These are phyloP conservation scores for Exserohilum turcica DNA, from an alignment of 2,329 filamentous ascomycete species.

Conservation along the genomic window DNA sequence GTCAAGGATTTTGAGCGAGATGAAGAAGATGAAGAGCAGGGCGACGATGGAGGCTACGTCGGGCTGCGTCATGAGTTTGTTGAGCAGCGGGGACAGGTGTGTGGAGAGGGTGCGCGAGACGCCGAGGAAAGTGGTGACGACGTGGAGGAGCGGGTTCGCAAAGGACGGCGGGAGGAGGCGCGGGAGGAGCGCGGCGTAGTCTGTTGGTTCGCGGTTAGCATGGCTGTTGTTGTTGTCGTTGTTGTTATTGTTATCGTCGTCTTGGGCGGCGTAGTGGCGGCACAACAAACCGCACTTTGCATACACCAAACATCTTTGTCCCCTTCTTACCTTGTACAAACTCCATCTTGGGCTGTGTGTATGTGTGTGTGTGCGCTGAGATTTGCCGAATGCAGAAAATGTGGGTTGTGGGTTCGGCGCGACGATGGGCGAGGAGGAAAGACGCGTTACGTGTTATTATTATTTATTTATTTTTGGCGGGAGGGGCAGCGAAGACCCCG, in stretches of 20 bases:
- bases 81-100: conserved; percentile 39
- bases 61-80: conserved; percentile 40
- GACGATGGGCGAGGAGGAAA: background rate
- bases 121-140: conserved; percentile 36
- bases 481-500: background rate
- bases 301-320: background rate
- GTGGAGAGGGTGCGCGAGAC: conserved; percentile 35
- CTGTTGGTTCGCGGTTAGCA: conserved; percentile 28
- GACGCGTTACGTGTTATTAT: conserved; percentile 17
- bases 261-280: background rate
- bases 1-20: conserved; percentile 68
- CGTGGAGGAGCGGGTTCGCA: conserved; percentile 36
- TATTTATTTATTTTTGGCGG: background rate
- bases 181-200: conserved; percentile 39
- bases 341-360: conserved; percentile 35
- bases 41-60: conserved; percentile 60
- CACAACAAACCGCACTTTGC: background rate
- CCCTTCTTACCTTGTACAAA: conserved; percentile 31
- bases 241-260: too few relatives aligned
- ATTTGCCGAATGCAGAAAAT: background rate
- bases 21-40: conserved; percentile 65
- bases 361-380: conserved; percentile 10
- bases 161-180: conserved; percentile 41
- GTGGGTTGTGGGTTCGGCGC: conserved; percentile 17
- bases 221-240: background rate